Evolutionary conservation across 495 filamentous ascomycete species (phyloP).

Genomic region (Neurospora sp.): DNA sequence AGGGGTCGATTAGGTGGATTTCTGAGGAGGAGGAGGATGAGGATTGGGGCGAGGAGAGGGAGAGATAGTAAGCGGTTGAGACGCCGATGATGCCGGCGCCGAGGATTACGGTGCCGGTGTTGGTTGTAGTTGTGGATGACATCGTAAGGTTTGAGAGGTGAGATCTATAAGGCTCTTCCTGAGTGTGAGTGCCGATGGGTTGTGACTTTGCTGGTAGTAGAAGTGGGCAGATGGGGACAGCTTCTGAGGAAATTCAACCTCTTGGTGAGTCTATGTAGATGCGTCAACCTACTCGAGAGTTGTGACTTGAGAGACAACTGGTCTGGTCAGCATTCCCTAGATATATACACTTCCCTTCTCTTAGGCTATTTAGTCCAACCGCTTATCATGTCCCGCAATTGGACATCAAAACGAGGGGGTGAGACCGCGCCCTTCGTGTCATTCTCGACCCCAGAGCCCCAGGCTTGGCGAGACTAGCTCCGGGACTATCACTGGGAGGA

Average conservation of each 20-base stretch:
- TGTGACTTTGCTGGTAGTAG: neutral
- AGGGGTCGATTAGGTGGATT: constrained; percentile 63
- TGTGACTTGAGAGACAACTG: neutral
- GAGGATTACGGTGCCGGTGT: constrained; percentile 54
- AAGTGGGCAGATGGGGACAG: neutral
- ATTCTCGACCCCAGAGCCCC: neutral
- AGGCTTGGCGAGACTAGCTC: neutral
- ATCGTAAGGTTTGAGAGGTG: neutral
- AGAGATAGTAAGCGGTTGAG: constrained; percentile 70
- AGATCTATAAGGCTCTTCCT: neutral
- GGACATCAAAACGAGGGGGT: neutral
- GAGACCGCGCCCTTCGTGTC: neutral
- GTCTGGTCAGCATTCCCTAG: neutral
- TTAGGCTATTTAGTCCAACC: neutral
- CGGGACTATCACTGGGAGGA: neutral
- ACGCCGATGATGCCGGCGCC: constrained; percentile 71
- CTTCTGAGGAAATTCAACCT: neutral
- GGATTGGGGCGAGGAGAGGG: constrained; percentile 39
- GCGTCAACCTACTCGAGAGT: neutral
- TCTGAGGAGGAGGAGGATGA: constrained; percentile 38
- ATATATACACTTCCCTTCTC: neutral
- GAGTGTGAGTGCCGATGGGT: neutral
- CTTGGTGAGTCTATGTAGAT: neutral
- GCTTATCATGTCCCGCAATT: neutral
- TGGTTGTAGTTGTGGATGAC: neutral